A percentile compares a stretch with the other conserved stretches of the same genome.
Evolutionary conservation across 208 protist species (phyloP).

Genomic region (Endotrypanum monterogeii): DNA sequence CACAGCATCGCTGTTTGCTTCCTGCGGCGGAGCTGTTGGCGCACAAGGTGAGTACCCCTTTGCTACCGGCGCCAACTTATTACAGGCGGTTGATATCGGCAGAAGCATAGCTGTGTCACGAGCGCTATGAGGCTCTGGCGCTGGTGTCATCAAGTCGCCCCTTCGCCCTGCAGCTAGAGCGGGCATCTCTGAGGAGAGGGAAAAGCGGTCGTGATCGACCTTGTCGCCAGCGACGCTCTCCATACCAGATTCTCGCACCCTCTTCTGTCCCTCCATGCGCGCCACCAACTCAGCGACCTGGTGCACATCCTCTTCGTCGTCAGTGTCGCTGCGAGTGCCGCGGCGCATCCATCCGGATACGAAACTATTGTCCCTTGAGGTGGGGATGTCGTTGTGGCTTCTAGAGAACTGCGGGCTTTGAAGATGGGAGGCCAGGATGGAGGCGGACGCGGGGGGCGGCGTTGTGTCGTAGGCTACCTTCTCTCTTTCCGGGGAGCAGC

Average conservation of each 20-base stretch:
- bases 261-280: background rate
- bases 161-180: no score
- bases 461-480: background rate
- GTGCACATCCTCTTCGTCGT: background rate
- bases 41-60: background rate
- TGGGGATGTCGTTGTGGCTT: background rate
- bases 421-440: background rate
- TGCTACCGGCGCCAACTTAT: no score
- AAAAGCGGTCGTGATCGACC: background rate
- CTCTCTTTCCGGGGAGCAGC: background rate
- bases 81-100: background rate
- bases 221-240: background rate
- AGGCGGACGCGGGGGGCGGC: background rate
- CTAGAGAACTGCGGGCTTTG: background rate
- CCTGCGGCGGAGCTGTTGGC: background rate
- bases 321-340: background rate
- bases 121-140: background rate
- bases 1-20: background rate
- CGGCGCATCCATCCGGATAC: background rate
- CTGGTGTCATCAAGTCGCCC: background rate
- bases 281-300: background rate
- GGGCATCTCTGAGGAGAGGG: background rate
- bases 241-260: background rate
- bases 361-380: background rate
- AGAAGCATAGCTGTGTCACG: background rate